A percentile compares a stretch with the other conserved stretches of the same genome.
These are phyloP conservation scores for Periconia sp. DNA, from an alignment of 2,329 filamentous ascomycete species.

Conservation along the genomic window DNA sequence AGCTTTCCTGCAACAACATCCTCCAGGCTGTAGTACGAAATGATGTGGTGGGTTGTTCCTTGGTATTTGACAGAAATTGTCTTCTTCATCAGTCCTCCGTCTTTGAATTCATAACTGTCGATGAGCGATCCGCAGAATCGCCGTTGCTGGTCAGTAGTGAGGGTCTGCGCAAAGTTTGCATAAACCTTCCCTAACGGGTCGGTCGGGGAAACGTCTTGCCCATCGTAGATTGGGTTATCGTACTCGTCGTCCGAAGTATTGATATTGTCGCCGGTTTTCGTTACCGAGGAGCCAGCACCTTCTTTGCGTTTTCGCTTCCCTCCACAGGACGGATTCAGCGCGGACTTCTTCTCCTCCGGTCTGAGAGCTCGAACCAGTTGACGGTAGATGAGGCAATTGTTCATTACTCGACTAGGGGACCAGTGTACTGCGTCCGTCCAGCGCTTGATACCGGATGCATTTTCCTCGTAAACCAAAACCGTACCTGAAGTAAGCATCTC, in stretches of 20 bases:
- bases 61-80: conserved; percentile 80
- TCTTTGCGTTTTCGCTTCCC: conserved; percentile 42
- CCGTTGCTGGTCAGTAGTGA: conserved; percentile 54
- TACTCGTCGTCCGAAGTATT: conserved; percentile 37
- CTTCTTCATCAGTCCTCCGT: conserved; percentile 84
- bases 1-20: conserved; percentile 61
- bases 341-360: conserved; percentile 40
- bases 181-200: conserved; percentile 37
- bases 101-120: conserved; percentile 88
- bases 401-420: conserved; percentile 84
- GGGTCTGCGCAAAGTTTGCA: conserved; percentile 41
- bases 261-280: conserved; percentile 32
- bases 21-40: conserved; percentile 83
- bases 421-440: conserved; percentile 93
- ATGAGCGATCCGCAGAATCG: conserved; percentile 77
- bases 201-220: conserved; percentile 19
- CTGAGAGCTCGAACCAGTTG: conserved; percentile 58
- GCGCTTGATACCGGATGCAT: conserved; percentile 85
- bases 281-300: conserved; percentile 25
- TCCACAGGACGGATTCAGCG: conserved; percentile 38
- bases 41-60: conserved; percentile 78
- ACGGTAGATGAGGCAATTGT: conserved; percentile 83
- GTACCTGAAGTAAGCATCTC: conserved; percentile 80
- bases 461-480: conserved; percentile 90
- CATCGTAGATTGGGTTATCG: conserved; percentile 28